Percentiles rank a stretch among this genome's conserved stretches.
phyloP scores from a whole-genome alignment of 164 flowering plant species.

The Macadamia integrifolia region DNA sequence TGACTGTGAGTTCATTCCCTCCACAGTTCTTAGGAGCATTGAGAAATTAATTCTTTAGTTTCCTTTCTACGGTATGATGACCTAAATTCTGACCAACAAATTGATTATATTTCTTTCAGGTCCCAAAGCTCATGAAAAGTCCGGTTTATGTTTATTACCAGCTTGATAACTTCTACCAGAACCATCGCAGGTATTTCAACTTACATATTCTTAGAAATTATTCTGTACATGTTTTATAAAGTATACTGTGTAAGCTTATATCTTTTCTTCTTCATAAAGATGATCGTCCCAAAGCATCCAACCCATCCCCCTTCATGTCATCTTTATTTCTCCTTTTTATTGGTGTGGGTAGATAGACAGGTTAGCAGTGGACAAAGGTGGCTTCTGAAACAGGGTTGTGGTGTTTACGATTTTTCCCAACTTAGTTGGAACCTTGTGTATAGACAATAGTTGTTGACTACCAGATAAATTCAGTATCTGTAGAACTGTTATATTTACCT shows the following conservation, averaged over 20 bases:
- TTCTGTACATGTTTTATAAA: background rate
- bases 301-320: background rate
- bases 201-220: background rate
- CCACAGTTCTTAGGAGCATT: background rate
- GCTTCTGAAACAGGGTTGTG: background rate
- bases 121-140: slow-evolving; percentile 53
- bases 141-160: slow-evolving; percentile 73
- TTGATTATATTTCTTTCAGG: slow-evolving; percentile 32
- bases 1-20: slow-evolving; percentile 35
- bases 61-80: too few relatives aligned
- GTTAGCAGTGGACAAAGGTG: background rate
- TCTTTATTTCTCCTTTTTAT: too few relatives aligned
- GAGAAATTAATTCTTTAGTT: background rate
- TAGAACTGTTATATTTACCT: too few relatives aligned
- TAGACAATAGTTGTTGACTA: background rate
- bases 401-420: background rate
- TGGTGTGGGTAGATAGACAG: background rate
- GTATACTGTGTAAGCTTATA: background rate
- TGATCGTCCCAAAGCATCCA: background rate
- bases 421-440: background rate
- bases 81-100: background rate
- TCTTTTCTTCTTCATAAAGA: background rate
- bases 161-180: slow-evolving; percentile 76
- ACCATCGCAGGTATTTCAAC: slow-evolving; percentile 60
- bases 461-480: too few relatives aligned